Evolutionary conservation across 768 basidiomycete genomes (phyloP).

Genomic region (Lactifluus rugatus): DNA sequence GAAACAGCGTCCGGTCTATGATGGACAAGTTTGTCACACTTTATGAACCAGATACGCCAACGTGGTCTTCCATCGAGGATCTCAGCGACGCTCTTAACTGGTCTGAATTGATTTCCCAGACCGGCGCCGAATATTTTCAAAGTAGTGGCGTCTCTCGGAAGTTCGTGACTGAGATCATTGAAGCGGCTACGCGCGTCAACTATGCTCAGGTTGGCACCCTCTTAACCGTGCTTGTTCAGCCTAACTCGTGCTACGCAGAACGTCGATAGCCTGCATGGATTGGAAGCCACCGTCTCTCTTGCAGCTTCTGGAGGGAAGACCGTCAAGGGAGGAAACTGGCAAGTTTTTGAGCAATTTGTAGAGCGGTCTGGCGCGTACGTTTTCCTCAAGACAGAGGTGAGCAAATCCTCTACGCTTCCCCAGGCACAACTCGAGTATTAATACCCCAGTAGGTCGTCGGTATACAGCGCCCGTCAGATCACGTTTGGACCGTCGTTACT

Average conservation of each 20-base stretch:
- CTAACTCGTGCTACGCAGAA: conserved; percentile 34
- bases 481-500: conserved; percentile 46
- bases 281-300: conserved; percentile 64
- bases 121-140: conserved; percentile 46
- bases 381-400: conserved; percentile 60
- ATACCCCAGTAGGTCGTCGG: conserved; percentile 33
- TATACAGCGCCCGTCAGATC: conserved; percentile 23
- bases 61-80: conserved; percentile 47
- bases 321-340: conserved; percentile 73
- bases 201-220: conserved; percentile 52
- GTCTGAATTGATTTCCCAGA: conserved; percentile 33
- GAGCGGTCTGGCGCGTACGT: conserved; percentile 58
- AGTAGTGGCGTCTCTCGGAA: conserved; percentile 42
- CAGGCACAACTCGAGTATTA: neutral
- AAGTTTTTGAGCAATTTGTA: conserved; percentile 77
- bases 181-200: conserved; percentile 69
- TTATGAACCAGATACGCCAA: conserved; percentile 44
- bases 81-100: conserved; percentile 20
- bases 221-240: neutral
- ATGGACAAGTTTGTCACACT: conserved; percentile 42
- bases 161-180: conserved; percentile 62
- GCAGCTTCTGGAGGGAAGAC: conserved; percentile 57
- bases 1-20: conserved; percentile 41
- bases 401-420: conserved; percentile 2
- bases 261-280: conserved; percentile 59